These are phyloP conservation scores for Trifolium dubium DNA, from an alignment of 306 rosid species.

Conservation along the genomic window DNA sequence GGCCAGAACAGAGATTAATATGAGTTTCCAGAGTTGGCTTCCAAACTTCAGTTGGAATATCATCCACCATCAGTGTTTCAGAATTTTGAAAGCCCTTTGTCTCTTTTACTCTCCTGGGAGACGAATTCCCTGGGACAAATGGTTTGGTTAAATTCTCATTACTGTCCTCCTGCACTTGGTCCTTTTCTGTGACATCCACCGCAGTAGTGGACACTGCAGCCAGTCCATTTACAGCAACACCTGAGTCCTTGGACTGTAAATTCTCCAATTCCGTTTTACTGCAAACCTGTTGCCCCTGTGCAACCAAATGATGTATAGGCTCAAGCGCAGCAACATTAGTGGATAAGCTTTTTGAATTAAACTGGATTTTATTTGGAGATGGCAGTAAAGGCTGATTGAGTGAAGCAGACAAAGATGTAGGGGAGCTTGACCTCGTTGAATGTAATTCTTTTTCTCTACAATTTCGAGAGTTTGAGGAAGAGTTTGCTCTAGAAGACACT, in stretches of 20 bases:
- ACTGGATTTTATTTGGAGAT: not conserved
- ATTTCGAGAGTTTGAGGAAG: not conserved
- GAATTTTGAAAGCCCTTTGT: constrained; percentile 31
- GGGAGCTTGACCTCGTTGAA: not conserved
- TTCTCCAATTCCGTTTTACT: not conserved
- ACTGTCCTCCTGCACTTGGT: constrained; percentile 44
- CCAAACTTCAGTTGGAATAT: constrained; percentile 35
- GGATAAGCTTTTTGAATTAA: not conserved
- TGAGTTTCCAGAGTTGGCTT: constrained; percentile 46
- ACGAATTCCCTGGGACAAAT: constrained; percentile 40
- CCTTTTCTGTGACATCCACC: constrained; percentile 39
- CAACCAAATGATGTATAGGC: not conserved
- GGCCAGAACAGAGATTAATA: constrained; percentile 32
- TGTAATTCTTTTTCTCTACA: not conserved
- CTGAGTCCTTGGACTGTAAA: not conserved
- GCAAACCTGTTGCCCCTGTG: not conserved
- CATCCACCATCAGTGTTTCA: constrained; percentile 34
- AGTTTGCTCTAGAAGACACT: not conserved
- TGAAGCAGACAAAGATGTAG: not conserved
- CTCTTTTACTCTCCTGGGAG: constrained; percentile 39
- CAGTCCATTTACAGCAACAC: not conserved
- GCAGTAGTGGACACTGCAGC: constrained; percentile 30
- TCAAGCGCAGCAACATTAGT: not conserved
- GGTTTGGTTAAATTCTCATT: constrained; percentile 39
- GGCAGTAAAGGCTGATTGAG: not conserved